Evolutionary conservation across 2,329 filamentous ascomycete species (phyloP).

Genomic region (Fusarium sp.): DNA sequence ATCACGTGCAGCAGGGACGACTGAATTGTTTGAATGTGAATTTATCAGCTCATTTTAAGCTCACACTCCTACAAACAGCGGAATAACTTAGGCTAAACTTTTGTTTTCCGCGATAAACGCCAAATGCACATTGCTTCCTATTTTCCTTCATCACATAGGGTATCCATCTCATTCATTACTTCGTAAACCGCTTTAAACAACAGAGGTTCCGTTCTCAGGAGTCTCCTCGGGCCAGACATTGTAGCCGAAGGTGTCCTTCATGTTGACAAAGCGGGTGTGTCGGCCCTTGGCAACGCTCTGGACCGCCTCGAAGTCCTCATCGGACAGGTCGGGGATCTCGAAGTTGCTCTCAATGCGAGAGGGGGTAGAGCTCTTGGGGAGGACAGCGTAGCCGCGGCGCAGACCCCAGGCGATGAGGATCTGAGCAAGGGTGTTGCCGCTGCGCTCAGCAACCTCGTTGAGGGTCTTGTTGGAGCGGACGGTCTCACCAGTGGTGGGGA

Average conservation of each 20-base stretch:
- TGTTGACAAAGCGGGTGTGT: conserved; percentile 80
- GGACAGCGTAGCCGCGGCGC: conserved; percentile 72
- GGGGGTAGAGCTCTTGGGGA: conserved; percentile 77
- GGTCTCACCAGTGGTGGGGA: conserved; percentile 44
- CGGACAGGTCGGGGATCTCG: conserved; percentile 38
- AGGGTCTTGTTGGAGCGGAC: conserved; percentile 53
- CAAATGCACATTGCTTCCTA: conserved; percentile 9
- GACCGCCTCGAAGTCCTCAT: conserved; percentile 68
- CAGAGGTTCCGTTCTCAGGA: conserved; percentile 28
- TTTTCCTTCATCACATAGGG: conserved; percentile 12
- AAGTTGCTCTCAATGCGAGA: conserved; percentile 63
- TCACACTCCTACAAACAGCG: not conserved
- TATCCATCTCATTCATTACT: conserved; percentile 26
- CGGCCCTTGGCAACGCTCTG: conserved; percentile 61
- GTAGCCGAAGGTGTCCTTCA: conserved; percentile 84
- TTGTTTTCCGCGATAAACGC: conserved; percentile 23
- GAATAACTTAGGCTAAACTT: not conserved
- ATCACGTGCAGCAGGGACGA: not conserved
- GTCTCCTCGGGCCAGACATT: conserved; percentile 73
- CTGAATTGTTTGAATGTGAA: not conserved
- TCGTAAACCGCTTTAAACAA: conserved; percentile 24
- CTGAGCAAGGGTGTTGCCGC: conserved; percentile 63
- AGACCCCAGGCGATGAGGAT: conserved; percentile 70
- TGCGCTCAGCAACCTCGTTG: conserved; percentile 62
- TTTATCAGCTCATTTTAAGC: not conserved